These are phyloP conservation scores for Nymphaea colorata DNA, from an alignment of 164 flowering plant genomes.

Conservation along the genomic window DNA sequence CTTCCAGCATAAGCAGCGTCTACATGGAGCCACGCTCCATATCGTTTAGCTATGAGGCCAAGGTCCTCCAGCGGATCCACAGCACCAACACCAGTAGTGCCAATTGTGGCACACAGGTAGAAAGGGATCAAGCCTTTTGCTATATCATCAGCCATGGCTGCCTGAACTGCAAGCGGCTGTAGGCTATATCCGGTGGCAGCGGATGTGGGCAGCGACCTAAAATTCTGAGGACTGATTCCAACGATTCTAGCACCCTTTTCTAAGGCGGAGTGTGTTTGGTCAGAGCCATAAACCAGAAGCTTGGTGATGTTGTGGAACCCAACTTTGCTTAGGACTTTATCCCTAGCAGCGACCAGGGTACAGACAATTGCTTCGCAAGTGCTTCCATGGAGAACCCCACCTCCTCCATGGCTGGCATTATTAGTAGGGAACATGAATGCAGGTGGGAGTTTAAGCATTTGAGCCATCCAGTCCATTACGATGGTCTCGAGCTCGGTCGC, in stretches of 20 bases:
- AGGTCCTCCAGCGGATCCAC: slow-evolving; percentile 72
- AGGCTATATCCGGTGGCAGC: slow-evolving; percentile 56
- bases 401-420: not conserved
- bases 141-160: slow-evolving; percentile 47
- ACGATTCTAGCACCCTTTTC: slow-evolving; percentile 89
- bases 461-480: slow-evolving; percentile 91
- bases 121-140: slow-evolving; percentile 63
- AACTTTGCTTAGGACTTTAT: slow-evolving; percentile 37
- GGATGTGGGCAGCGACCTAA: slow-evolving; percentile 51
- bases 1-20: slow-evolving; percentile 99
- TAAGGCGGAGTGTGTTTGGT: slow-evolving; percentile 76
- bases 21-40: slow-evolving; percentile 71
- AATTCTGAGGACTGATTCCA: slow-evolving; percentile 69
- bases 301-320: slow-evolving; percentile 54
- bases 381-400: not conserved
- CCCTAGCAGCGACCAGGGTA: slow-evolving; percentile 77
- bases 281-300: slow-evolving; percentile 80
- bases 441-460: slow-evolving; percentile 62
- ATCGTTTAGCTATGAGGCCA: slow-evolving; percentile 52
- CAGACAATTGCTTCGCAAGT: slow-evolving; percentile 74
- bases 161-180: slow-evolving; percentile 39
- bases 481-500: slow-evolving; percentile 94
- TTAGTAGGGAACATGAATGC: too few relatives aligned
- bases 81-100: slow-evolving; percentile 89
- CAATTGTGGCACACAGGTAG: slow-evolving; percentile 75